Evolutionary conservation across 2,329 filamentous ascomycete species (phyloP).

Genomic region (Blumeria hordei): DNA sequence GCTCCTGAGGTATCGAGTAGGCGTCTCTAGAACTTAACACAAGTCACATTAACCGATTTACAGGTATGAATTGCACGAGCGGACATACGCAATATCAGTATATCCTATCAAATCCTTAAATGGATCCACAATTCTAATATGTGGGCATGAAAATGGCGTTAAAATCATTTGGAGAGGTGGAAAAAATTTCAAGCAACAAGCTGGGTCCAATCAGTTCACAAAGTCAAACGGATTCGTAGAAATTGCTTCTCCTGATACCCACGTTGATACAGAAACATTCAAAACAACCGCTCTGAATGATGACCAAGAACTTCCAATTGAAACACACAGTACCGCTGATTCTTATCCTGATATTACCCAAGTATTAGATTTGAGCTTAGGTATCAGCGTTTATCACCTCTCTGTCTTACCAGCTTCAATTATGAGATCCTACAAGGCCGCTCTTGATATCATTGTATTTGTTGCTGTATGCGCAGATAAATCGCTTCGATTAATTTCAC

Average conservation of each 20-base stretch:
- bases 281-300: slow-evolving; percentile 16
- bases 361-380: slow-evolving; percentile 34
- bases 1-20: slow-evolving; percentile 10
- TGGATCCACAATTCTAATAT: slow-evolving; percentile 36
- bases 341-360: slow-evolving; percentile 31
- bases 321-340: slow-evolving; percentile 14
- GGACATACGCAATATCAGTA: slow-evolving; percentile 32
- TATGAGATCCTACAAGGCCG: slow-evolving; percentile 23
- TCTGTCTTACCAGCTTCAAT: slow-evolving; percentile 28
- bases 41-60: background rate
- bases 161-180: slow-evolving; percentile 39
- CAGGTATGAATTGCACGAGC: slow-evolving; percentile 33
- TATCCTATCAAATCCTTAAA: slow-evolving; percentile 38
- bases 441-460: slow-evolving; percentile 35
- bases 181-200: slow-evolving; percentile 27
- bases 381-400: slow-evolving; percentile 28
- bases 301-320: slow-evolving; percentile 34
- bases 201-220: slow-evolving; percentile 11
- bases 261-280: slow-evolving; percentile 28
- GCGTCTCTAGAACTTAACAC: background rate
- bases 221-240: slow-evolving; percentile 31
- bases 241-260: slow-evolving; percentile 37
- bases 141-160: slow-evolving; percentile 38
- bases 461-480: slow-evolving; percentile 32
- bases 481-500: slow-evolving; percentile 30